Percentiles rank a stretch among this genome's conserved stretches.
Evolutionary conservation across 495 filamentous ascomycete genomes (phyloP).

Genomic region (Penicillium roqueforti): DNA sequence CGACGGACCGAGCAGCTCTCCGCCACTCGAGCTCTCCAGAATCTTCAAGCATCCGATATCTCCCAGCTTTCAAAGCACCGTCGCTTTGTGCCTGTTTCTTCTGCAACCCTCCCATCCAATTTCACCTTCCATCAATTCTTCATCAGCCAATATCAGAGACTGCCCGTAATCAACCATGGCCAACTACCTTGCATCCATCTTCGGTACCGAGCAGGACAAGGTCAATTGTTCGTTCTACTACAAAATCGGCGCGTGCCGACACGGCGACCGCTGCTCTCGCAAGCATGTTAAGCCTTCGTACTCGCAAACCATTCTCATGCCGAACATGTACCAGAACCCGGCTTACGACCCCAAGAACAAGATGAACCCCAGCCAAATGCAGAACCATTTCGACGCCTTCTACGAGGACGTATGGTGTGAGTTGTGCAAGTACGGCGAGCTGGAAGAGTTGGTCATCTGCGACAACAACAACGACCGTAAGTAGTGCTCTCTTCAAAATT

Average conservation of each 20-base stretch:
- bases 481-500: constrained; percentile 30
- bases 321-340: constrained; percentile 98
- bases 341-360: constrained; percentile 95
- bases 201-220: constrained; percentile 99
- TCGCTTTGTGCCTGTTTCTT: neutral
- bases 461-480: constrained; percentile 95
- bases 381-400: constrained; percentile 99
- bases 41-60: constrained; percentile 36
- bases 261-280: constrained; percentile 94
- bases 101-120: neutral
- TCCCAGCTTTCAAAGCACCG: constrained; percentile 15
- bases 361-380: constrained; percentile 90
- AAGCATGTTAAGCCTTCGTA: constrained; percentile 99
- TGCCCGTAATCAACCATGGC: constrained; percentile 52
- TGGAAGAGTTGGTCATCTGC: constrained; percentile 85
- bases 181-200: constrained; percentile 99
- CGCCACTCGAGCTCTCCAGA: constrained; percentile 41
- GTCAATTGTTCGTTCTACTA: constrained; percentile 83
- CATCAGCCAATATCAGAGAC: neutral
- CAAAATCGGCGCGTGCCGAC: constrained; percentile 97
- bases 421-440: constrained; percentile 90
- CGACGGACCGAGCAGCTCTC: constrained; percentile 14
- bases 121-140: no score
- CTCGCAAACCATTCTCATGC: constrained; percentile 93
- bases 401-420: constrained; percentile 99